Evolutionary conservation across 1,284 basidiomycete genomes (phyloP).

Genomic region (Stygiomarasmius scandens): DNA sequence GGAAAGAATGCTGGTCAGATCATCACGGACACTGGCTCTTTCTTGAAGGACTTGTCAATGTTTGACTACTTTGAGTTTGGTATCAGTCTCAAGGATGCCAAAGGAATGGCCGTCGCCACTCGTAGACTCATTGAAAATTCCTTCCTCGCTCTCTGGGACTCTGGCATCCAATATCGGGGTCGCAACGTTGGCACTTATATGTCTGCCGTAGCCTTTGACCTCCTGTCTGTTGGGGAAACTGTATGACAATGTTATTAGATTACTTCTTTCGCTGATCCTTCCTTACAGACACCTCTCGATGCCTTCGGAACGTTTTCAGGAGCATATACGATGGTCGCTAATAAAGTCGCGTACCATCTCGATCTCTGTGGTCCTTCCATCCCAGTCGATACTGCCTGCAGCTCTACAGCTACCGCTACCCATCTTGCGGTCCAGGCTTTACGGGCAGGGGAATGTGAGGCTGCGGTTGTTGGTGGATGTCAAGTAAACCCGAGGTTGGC

Average conservation of each 20-base stretch:
- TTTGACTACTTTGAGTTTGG: slow-evolving; percentile 47
- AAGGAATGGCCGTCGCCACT: slow-evolving; percentile 35
- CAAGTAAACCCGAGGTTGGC: slow-evolving; percentile 42
- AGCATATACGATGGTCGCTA: slow-evolving; percentile 43
- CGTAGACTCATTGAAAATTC: slow-evolving; percentile 40
- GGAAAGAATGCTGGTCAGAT: slow-evolving; percentile 29
- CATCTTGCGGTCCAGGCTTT: slow-evolving; percentile 52
- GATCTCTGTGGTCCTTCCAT: slow-evolving; percentile 48
- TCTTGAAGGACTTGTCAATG: slow-evolving; percentile 37
- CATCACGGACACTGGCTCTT: slow-evolving; percentile 34
- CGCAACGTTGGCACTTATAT: slow-evolving; percentile 42
- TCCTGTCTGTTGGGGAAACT: slow-evolving; percentile 26
- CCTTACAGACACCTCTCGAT: slow-evolving; percentile 37
- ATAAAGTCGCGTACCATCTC: slow-evolving; percentile 50
- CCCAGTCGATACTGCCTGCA: slow-evolving; percentile 53
- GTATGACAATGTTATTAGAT: slow-evolving; percentile 19
- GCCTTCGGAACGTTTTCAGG: slow-evolving; percentile 39
- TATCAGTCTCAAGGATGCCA: slow-evolving; percentile 38
- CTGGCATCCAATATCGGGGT: slow-evolving; percentile 43
- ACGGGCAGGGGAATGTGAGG: slow-evolving; percentile 45
- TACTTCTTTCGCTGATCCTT: background rate
- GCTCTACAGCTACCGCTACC: slow-evolving; percentile 45
- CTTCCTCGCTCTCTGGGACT: slow-evolving; percentile 42
- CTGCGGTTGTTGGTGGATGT: slow-evolving; percentile 49
- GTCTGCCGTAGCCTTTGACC: slow-evolving; percentile 28